A percentile compares a stretch with the other conserved stretches of the same genome.
Evolutionary conservation across 1,284 basidiomycete genomes (phyloP).

Genomic region (Irpex rosettiformis): DNA sequence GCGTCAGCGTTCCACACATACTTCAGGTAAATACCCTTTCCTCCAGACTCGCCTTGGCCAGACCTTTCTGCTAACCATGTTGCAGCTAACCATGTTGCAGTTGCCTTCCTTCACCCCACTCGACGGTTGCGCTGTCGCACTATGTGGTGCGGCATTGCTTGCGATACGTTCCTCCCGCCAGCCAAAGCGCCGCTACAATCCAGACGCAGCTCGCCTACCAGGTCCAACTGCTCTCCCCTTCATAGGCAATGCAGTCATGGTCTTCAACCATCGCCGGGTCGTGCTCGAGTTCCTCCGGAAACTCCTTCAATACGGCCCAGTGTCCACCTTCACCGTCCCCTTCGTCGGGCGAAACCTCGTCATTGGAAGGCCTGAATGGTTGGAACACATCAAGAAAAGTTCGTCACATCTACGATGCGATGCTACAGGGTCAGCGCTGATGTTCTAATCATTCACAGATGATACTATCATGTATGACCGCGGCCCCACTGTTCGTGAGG

Average conservation of each 20-base stretch:
- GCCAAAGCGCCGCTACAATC: neutral
- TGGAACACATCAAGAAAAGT: constrained; percentile 23
- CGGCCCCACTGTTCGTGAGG: constrained; percentile 11
- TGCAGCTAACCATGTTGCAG: neutral
- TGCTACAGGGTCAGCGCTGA: neutral
- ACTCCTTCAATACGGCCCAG: constrained; percentile 16
- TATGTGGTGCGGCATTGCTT: neutral
- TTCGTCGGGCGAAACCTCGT: constrained; percentile 21
- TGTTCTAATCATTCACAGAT: neutral
- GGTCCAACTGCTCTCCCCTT: neutral
- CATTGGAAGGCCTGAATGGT: constrained; percentile 25
- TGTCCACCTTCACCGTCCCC: constrained; percentile 24
- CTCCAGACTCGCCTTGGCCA: no score
- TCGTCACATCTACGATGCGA: neutral
- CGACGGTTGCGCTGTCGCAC: neutral
- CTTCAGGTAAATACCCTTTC: no score
- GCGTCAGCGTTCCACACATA: no score
- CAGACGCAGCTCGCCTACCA: neutral
- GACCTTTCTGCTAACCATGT: neutral
- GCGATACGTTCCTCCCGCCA: neutral
- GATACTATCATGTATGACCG: constrained; percentile 17
- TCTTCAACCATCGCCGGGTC: neutral
- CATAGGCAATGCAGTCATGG: neutral
- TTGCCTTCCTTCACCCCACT: neutral
- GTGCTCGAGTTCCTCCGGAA: neutral